Evolutionary conservation across 2,329 filamentous ascomycete genomes (phyloP).

Genomic region (Stemphylium vesicarium): DNA sequence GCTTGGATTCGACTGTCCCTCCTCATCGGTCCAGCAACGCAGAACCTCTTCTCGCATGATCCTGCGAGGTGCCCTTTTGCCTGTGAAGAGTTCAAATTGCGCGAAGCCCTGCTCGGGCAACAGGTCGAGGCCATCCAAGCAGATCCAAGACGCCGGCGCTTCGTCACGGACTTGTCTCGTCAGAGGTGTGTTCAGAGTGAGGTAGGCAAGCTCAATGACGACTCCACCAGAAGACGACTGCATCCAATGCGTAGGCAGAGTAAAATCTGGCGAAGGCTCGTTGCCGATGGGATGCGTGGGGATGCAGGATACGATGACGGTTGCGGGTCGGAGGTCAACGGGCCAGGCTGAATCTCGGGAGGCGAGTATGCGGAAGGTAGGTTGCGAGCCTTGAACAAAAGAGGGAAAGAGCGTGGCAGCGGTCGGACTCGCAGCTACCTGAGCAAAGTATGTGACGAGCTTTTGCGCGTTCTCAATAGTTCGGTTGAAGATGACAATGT

Average conservation of each 20-base stretch:
- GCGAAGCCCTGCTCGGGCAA: conserved; percentile 79
- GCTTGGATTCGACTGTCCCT: conserved; percentile 29
- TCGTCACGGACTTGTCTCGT: conserved; percentile 69
- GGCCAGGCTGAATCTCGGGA: conserved; percentile 69
- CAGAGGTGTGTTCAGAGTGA: conserved; percentile 73
- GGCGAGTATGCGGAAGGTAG: conserved; percentile 63
- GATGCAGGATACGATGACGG: conserved; percentile 77
- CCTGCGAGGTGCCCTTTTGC: conserved; percentile 70
- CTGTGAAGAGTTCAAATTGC: conserved; percentile 81
- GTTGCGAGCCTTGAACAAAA: conserved; percentile 41
- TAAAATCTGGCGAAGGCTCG: conserved; percentile 70
- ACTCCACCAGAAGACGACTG: conserved; percentile 77
- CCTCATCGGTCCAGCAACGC: conserved; percentile 37
- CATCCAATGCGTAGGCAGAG: conserved; percentile 72
- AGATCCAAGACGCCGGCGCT: conserved; percentile 71
- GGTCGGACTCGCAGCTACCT: conserved; percentile 45
- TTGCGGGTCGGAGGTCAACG: conserved; percentile 65
- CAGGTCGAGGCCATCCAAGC: conserved; percentile 76
- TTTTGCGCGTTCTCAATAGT: conserved; percentile 69
- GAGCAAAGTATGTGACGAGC: conserved; percentile 71
- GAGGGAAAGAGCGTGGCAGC: conserved; percentile 30
- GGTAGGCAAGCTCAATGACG: conserved; percentile 74
- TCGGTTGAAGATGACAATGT: conserved; percentile 76
- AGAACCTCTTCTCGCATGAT: conserved; percentile 72
- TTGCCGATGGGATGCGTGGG: conserved; percentile 71